These are phyloP conservation scores for Pythium rhizo-oryzae DNA, from an alignment of 352 stramenopile species.

Conservation along the genomic window DNA sequence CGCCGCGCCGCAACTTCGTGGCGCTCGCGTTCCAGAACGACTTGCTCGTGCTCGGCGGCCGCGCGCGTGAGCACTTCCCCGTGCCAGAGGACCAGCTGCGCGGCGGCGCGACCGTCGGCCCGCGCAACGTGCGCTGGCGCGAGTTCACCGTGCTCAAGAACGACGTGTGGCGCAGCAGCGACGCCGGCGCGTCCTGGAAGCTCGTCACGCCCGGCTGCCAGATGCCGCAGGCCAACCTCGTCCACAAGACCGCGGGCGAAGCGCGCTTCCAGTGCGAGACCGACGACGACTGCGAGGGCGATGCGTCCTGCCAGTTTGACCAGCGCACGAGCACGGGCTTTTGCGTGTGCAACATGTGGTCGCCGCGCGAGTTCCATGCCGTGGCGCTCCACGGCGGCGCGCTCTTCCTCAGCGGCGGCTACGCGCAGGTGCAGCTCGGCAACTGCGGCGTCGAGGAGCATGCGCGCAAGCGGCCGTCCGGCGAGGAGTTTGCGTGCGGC, in stretches of 20 bases:
- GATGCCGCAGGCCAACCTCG: constrained; percentile 52
- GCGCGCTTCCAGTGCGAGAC: constrained; percentile 57
- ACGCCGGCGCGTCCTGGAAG: constrained; percentile 70
- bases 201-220: constrained; percentile 68
- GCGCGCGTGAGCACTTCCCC: constrained; percentile 60
- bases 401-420: constrained; percentile 67
- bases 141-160: constrained; percentile 79
- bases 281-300: constrained; percentile 67
- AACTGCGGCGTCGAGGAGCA: constrained; percentile 71
- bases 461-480: constrained; percentile 45
- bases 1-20: constrained; percentile 68
- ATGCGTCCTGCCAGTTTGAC: constrained; percentile 60
- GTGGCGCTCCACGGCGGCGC: constrained; percentile 43
- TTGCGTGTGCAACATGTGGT: constrained; percentile 82
- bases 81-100: constrained; percentile 55
- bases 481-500: constrained; percentile 69
- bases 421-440: constrained; percentile 59
- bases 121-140: constrained; percentile 51
- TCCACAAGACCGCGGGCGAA: constrained; percentile 48
- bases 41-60: constrained; percentile 62
- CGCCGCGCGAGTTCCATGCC: constrained; percentile 69
- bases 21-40: constrained; percentile 61
- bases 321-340: constrained; percentile 42
- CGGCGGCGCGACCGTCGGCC: constrained; percentile 38
- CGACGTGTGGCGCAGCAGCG: constrained; percentile 77